Conservation (phyloP, 2,329 filamentous ascomycete species). For the Epichloe festucae region DNA sequence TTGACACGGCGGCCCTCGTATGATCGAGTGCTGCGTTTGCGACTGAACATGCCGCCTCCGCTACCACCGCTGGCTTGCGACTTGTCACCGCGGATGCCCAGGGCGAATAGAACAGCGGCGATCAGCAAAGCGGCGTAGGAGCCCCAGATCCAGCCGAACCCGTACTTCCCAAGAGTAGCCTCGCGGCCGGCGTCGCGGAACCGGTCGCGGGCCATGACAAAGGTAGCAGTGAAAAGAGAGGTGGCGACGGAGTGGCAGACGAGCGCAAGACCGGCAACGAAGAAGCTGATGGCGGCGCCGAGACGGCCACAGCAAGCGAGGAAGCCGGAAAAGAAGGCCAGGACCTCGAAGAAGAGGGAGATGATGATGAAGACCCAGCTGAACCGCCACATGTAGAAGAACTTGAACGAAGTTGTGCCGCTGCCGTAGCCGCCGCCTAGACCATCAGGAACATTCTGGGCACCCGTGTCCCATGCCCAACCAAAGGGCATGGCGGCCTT, state of each 20-base stretch:
- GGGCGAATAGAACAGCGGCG: constrained; percentile 53
- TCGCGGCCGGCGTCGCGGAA: constrained; percentile 44
- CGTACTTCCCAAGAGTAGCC: constrained; percentile 52
- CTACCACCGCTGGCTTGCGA: constrained; percentile 16
- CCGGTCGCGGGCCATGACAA: constrained; percentile 55
- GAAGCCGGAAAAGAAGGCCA: constrained; percentile 55
- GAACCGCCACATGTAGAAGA: constrained; percentile 81
- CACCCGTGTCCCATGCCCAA: constrained; percentile 49
- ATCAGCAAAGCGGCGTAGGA: constrained; percentile 54
- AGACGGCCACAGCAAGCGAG: constrained; percentile 59
- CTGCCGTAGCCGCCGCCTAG: constrained; percentile 40
- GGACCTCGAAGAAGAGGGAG: constrained; percentile 61
- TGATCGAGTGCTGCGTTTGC: constrained; percentile 23
- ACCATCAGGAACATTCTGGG: constrained; percentile 28
- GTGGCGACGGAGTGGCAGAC: constrained; percentile 57
- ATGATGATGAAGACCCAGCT: constrained; percentile 87
- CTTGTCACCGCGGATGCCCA: constrained; percentile 42
- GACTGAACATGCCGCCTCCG: constrained; percentile 11
- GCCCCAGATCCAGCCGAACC: constrained; percentile 68
- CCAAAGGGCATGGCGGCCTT: constrained; percentile 56
- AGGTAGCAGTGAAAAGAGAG: constrained; percentile 60
- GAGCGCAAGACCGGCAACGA: constrained; percentile 46
- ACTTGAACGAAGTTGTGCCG: constrained; percentile 43
- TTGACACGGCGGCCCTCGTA: constrained; percentile 47
- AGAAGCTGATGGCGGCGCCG: constrained; percentile 52